A percentile compares a stretch with the other conserved stretches of the same genome.
Evolutionary conservation across 139 green algal genomes (phyloP).

Genomic region (Asterochloris erici): DNA sequence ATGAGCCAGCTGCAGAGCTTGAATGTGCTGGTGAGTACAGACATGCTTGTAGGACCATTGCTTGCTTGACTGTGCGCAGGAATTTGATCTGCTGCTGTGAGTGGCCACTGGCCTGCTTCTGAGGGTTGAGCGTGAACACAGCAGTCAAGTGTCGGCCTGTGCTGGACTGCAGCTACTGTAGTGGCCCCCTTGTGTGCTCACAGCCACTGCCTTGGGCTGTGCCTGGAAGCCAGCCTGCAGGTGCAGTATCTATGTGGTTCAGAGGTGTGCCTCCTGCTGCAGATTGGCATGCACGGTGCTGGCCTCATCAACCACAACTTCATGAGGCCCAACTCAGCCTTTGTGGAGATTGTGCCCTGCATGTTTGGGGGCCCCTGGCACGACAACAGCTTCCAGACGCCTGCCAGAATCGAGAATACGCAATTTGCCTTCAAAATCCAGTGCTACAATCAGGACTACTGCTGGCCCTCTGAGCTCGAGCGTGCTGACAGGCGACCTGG

Average conservation of each 20-base stretch:
- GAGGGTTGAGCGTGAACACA: too few relatives aligned
- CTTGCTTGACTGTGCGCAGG: too few relatives aligned
- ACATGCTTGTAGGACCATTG: too few relatives aligned
- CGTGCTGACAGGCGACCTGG: not conserved
- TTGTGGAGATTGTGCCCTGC: slow-evolving; percentile 22
- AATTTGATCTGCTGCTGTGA: too few relatives aligned
- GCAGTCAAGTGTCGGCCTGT: too few relatives aligned
- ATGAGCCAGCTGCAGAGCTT: slow-evolving; percentile 12
- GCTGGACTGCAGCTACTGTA: too few relatives aligned
- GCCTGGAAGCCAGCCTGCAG: too few relatives aligned
- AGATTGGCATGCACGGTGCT: slow-evolving; percentile 21
- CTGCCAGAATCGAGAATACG: not conserved
- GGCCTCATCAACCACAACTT: slow-evolving; percentile 20
- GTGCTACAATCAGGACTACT: slow-evolving; percentile 2
- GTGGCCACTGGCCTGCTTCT: too few relatives aligned
- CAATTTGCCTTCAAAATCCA: slow-evolving; percentile 18
- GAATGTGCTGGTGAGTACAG: slow-evolving; percentile 11
- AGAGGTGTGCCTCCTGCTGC: not conserved
- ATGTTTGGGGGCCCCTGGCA: not conserved
- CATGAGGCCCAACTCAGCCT: slow-evolving; percentile 10
- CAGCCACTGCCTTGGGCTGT: too few relatives aligned
- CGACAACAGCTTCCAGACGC: slow-evolving; percentile 8
- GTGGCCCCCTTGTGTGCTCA: too few relatives aligned
- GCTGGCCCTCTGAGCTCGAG: slow-evolving; percentile 7
- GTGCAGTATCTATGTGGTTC: too few relatives aligned